phyloP scores from a whole-genome alignment of 176 grass and related monocot genomes.

The Leersia perrieri region DNA sequence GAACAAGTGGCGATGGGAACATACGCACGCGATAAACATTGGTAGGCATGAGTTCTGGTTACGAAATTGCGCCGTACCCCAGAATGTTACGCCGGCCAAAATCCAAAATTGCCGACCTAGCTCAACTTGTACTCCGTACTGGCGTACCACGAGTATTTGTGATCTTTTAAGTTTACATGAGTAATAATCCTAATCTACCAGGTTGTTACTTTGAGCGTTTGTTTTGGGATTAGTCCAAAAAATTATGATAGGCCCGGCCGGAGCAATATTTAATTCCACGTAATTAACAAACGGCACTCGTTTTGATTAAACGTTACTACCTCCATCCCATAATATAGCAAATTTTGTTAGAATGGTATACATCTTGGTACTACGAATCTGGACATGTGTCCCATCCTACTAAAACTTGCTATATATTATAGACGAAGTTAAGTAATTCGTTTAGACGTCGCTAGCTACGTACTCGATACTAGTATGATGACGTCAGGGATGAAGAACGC shows the following conservation, averaged over 20 bases:
- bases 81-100: neutral
- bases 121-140: too few relatives aligned
- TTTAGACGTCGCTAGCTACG: neutral
- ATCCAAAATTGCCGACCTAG: conserved; percentile 11
- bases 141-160: too few relatives aligned
- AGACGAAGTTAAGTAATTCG: too few relatives aligned
- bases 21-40: neutral
- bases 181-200: too few relatives aligned
- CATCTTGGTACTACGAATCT: too few relatives aligned
- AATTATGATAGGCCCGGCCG: neutral
- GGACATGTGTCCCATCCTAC: too few relatives aligned
- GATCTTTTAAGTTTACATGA: too few relatives aligned
- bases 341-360: too few relatives aligned
- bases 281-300: neutral
- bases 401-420: too few relatives aligned
- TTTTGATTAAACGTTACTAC: neutral
- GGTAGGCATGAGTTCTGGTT: neutral
- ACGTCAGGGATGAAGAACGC: neutral
- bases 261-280: too few relatives aligned
- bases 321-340: too few relatives aligned
- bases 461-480: neutral
- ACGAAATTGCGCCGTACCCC: neutral
- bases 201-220: too few relatives aligned
- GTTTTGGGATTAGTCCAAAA: neutral
- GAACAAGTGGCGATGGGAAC: neutral